A percentile compares a stretch with the other conserved stretches of the same genome.
These are phyloP conservation scores for Marsdenia floribunda DNA, from an alignment of 257 asterid species.

Conservation along the genomic window DNA sequence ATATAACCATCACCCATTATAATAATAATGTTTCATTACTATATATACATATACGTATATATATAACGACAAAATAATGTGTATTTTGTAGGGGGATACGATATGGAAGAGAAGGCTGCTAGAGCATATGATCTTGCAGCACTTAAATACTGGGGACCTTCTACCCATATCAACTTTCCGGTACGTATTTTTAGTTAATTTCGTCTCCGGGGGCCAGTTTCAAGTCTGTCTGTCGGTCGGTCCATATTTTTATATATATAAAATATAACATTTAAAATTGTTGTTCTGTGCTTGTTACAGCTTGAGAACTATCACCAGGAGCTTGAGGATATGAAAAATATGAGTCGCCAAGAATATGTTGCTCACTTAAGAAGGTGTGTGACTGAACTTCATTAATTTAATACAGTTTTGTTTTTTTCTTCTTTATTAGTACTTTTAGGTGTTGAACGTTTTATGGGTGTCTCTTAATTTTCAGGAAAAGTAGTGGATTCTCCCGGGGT, in stretches of 20 bases:
- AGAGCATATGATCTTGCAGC: conserved; percentile 97
- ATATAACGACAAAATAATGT: neutral
- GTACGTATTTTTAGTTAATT: conserved; percentile 20
- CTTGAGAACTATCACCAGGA: conserved; percentile 73
- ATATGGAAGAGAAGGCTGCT: conserved; percentile 97
- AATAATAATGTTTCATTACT: neutral
- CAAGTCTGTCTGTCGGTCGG: neutral
- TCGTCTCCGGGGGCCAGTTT: neutral
- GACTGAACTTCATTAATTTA: neutral
- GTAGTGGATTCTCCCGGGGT: conserved; percentile 47
- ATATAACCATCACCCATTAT: too few relatives aligned
- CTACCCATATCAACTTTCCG: conserved; percentile 69
- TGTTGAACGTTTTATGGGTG: neutral
- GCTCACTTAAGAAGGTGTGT: conserved; percentile 78
- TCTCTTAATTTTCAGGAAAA: conserved; percentile 23
- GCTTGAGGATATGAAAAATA: conserved; percentile 80
- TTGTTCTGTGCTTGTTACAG: conserved; percentile 23
- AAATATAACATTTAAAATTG: too few relatives aligned
- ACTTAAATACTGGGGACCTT: conserved; percentile 91
- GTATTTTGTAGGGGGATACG: conserved; percentile 62
- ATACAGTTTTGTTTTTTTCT: neutral
- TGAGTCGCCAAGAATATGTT: conserved; percentile 84
- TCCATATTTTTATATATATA: neutral
- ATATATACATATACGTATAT: too few relatives aligned
- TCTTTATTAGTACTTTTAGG: neutral